Conservation (phyloP, 164 flowering plant species). For the Piper betle region DNA sequence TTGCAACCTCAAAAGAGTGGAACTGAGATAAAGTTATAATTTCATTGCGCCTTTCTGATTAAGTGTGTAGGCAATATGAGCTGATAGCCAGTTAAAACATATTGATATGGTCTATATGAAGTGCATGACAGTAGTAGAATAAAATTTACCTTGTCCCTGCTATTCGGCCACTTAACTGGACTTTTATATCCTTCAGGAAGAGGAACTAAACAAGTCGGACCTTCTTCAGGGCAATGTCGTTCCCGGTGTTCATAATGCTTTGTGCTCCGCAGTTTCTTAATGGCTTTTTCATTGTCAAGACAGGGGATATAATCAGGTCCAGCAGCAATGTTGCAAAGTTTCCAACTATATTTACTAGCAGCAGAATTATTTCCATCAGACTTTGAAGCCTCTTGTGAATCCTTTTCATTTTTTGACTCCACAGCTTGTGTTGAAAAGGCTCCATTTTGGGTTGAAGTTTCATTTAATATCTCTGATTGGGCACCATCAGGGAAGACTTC, state of each 20-base stretch:
- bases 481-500: slow-evolving; percentile 39
- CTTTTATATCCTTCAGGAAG: slow-evolving; percentile 74
- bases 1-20: neutral
- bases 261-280: slow-evolving; percentile 51
- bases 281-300: slow-evolving; percentile 78
- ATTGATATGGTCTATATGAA: neutral
- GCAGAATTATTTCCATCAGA: slow-evolving; percentile 16
- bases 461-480: slow-evolving; percentile 49
- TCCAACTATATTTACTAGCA: slow-evolving; percentile 32
- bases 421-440: slow-evolving; percentile 56
- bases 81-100: no score
- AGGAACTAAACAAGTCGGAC: slow-evolving; percentile 87
- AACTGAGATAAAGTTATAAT: neutral
- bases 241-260: slow-evolving; percentile 97
- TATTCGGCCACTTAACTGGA: slow-evolving; percentile 77
- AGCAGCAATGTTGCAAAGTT: slow-evolving; percentile 69
- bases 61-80: no score
- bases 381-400: slow-evolving; percentile 22
- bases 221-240: slow-evolving; percentile 81
- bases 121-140: neutral
- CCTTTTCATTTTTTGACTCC: slow-evolving; percentile 63
- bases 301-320: slow-evolving; percentile 95
- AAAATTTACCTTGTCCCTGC: slow-evolving; percentile 81
- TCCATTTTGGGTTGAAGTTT: slow-evolving; percentile 40
- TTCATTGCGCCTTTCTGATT: neutral